Percentiles rank a stretch among this genome's conserved stretches.
phyloP scores from a whole-genome alignment of 495 filamentous ascomycete species.

The Clavariopsis aquatica region DNA sequence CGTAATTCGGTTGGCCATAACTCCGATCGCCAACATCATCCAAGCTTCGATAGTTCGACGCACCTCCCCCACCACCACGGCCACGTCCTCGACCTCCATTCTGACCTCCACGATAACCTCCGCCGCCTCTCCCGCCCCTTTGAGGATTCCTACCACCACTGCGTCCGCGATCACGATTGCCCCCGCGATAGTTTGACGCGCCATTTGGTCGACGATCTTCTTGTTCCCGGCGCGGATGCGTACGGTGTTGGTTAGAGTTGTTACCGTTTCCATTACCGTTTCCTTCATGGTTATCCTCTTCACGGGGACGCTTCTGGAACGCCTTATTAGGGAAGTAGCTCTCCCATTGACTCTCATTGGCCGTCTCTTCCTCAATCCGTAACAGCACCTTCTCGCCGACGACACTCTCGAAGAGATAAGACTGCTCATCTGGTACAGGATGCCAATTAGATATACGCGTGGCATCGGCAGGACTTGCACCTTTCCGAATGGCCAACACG shows the following conservation, averaged over 20 bases:
- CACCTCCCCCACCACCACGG: constrained; percentile 17
- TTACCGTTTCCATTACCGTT: neutral
- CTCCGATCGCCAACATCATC: constrained; percentile 34
- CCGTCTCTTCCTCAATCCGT: constrained; percentile 70
- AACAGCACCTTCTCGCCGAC: constrained; percentile 86
- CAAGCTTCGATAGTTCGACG: constrained; percentile 34
- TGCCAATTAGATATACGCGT: constrained; percentile 84
- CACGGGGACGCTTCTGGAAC: constrained; percentile 56
- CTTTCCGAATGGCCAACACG: constrained; percentile 53
- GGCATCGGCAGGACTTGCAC: constrained; percentile 76
- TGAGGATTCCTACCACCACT: constrained; percentile 10
- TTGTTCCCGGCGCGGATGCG: neutral
- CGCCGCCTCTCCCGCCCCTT: constrained; percentile 27
- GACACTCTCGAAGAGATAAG: constrained; percentile 70
- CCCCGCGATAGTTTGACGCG: constrained; percentile 26
- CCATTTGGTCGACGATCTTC: constrained; percentile 19
- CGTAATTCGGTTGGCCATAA: constrained; percentile 32
- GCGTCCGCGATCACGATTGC: constrained; percentile 27
- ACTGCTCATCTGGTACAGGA: constrained; percentile 65
- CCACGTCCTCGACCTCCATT: constrained; percentile 31
- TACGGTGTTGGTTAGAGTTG: constrained; percentile 7
- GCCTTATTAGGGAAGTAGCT: constrained; percentile 57
- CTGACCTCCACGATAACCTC: constrained; percentile 19
- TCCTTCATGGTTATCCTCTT: constrained; percentile 48
- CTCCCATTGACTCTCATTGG: constrained; percentile 59